Evolutionary conservation across 2,329 filamentous ascomycete genomes (phyloP).

Genomic region (Tolypocladium album): DNA sequence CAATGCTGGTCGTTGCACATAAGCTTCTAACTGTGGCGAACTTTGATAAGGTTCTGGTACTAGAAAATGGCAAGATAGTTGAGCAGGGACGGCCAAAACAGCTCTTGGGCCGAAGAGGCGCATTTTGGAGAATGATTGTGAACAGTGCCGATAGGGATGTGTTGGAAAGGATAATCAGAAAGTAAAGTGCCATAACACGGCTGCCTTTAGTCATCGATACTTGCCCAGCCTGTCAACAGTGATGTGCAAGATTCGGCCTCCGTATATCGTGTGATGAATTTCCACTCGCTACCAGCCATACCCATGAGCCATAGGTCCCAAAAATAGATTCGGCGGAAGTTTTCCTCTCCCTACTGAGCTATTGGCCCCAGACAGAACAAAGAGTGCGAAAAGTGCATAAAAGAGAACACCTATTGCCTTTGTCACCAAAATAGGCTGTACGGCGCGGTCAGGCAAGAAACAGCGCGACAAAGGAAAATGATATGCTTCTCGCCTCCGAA

Average conservation of each 20-base stretch:
- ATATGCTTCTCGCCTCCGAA: no score
- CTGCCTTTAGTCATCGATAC: background rate
- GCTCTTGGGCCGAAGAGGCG: background rate
- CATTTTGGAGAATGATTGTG: background rate
- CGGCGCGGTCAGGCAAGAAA: no score
- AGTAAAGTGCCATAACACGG: background rate
- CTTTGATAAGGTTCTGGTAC: background rate
- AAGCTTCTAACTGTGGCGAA: background rate
- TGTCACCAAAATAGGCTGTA: no score
- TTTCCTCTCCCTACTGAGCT: no score
- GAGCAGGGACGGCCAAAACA: background rate
- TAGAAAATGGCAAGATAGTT: background rate
- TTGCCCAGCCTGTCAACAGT: background rate
- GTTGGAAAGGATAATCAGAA: background rate
- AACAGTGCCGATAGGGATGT: background rate
- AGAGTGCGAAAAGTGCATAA: no score
- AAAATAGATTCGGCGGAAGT: no score
- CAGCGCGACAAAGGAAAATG: no score
- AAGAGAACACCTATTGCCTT: no score
- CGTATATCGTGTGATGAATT: no score
- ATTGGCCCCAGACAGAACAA: no score
- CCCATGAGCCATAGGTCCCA: no score
- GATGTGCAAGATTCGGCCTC: background rate
- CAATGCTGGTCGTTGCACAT: background rate
- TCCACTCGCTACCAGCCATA: no score